Percentiles rank a stretch among this genome's conserved stretches.
These are phyloP conservation scores for Dittrichia graveolens DNA, from an alignment of 129 eudicot genomes.

Conservation along the genomic window DNA sequence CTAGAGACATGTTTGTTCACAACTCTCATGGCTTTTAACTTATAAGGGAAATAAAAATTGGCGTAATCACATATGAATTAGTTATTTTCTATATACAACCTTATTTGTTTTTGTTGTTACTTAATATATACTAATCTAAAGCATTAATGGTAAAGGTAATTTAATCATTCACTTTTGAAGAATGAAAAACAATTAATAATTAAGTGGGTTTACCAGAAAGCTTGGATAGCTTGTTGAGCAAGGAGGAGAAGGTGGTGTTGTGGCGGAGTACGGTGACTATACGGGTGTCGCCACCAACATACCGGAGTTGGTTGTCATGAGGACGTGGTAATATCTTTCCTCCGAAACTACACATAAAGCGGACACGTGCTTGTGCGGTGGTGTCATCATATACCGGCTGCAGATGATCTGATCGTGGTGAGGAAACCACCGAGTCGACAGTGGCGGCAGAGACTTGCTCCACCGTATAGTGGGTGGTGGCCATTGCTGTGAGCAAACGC, in stretches of 20 bases:
- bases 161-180: no score
- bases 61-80: no score
- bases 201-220: constrained; percentile 39
- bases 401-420: constrained; percentile 55
- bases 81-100: no score
- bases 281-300: constrained; percentile 95
- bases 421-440: constrained; percentile 53
- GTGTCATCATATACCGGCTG: constrained; percentile 33
- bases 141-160: no score
- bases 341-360: constrained; percentile 96
- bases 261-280: constrained; percentile 78
- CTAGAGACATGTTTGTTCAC: no score
- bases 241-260: constrained; percentile 54
- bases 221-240: constrained; percentile 62
- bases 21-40: no score
- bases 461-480: constrained; percentile 38
- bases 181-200: no score
- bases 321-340: constrained; percentile 94
- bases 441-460: constrained; percentile 48
- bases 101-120: no score
- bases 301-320: constrained; percentile 93
- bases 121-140: no score
- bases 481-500: constrained; percentile 45
- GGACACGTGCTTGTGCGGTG: constrained; percentile 48
- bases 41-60: no score